Base-by-base conservation (phyloP, 2,329 filamentous ascomycete species). In the Tolypocladium guangdongense region DNA sequence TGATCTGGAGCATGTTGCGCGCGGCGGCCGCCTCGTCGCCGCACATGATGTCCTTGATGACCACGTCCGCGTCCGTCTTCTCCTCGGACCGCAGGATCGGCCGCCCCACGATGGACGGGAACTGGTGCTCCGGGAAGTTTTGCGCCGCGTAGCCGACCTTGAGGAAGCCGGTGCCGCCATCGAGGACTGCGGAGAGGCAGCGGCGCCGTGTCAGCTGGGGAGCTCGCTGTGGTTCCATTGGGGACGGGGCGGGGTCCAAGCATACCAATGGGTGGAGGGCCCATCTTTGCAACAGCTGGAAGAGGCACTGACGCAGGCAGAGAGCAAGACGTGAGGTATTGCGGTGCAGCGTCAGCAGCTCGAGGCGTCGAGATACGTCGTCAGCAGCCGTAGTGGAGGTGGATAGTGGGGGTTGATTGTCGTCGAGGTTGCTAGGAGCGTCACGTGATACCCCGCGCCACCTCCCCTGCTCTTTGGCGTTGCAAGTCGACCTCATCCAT, bases 81-180 rank as follows among this genome's bases (percentile, higher is more conserved):
- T 99, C 93, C 78, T 99, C 93, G 58, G 91, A 91, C 74, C 93
- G 90, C 66, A 99, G 82, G 73, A 99, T 99, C 51, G 93, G 93
- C 63, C 93, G 89, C 69, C 93, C 93, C 71, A 99, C 90, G 72
- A 99, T 97, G 62, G 92, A 96, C 54, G 93, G 93, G 74, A 91
- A 97, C 75, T 97, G 92, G 74, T 95, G 90, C 76, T 97, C 93
- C 71, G 93, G 93, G 76, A 99, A 99, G 80, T 99, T 99, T 81
- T 97, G 91, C 67, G 87, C 93, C 68, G 93, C 93, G 78, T 97
- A 99, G 72, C 93, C 93, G 76, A 96, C 93, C 77, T 99, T 99
- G 74, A 99, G 87, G 81, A 99, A 99, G 74, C 93, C 93, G 70
- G 93, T 99, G 74, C 93, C 93, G 81, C 93, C 93, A 80, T 99